A percentile compares a stretch with the other conserved stretches of the same genome.
Conservation (phyloP, 176 grass and related monocot genomes). For the Lolium rigidum region DNA sequence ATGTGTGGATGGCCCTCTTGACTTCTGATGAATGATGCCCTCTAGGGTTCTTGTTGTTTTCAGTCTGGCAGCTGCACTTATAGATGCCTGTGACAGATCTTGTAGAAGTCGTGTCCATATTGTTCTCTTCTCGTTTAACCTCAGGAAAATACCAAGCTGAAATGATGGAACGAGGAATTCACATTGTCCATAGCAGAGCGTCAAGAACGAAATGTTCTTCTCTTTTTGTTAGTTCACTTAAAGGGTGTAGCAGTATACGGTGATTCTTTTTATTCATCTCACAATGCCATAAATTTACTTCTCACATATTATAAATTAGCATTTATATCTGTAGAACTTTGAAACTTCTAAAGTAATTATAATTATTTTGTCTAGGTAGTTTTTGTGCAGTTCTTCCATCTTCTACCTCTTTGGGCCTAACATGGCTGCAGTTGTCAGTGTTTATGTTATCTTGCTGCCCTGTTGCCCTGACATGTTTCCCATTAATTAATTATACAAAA, state of each 20-base stretch:
- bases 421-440: not conserved
- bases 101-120: not conserved
- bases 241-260: not conserved
- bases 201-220: conserved; percentile 6
- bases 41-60: conserved; percentile 44
- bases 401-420: conserved; percentile 23
- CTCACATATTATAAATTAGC: not conserved
- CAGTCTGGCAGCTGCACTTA: conserved; percentile 45
- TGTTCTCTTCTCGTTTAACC: conserved; percentile 18
- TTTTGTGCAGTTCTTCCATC: not conserved
- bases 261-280: conserved; percentile 13
- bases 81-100: conserved; percentile 30
- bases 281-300: not conserved
- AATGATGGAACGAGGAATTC: not conserved
- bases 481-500: conserved; percentile 24
- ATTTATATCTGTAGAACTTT: not conserved
- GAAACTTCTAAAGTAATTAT: not conserved
- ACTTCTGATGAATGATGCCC: conserved; percentile 26
- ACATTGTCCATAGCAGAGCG: conserved; percentile 1
- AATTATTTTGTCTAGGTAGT: not conserved
- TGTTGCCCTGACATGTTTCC: conserved; percentile 33
- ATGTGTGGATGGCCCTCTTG: conserved; percentile 23
- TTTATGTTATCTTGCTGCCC: conserved; percentile 33
- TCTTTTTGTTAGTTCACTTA: not conserved
- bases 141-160: conserved; percentile 3